Evolutionary conservation across 192 early-diverging fungal genomes (phyloP), one percentile per base, ranked within the genome.

Genomic region (Pilaira anomala): DNA sequence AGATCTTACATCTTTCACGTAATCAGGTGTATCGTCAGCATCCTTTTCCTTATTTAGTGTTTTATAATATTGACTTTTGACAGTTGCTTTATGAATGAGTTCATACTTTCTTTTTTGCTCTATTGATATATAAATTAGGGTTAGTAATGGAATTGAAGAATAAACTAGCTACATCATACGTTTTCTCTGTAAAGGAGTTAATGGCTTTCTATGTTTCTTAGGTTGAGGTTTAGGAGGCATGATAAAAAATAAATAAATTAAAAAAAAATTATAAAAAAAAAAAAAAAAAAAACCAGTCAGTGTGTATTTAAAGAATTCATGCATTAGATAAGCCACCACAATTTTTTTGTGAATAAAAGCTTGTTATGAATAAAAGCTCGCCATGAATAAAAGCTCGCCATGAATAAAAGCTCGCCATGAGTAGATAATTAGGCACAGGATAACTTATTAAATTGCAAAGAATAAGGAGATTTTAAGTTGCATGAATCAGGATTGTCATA

Each of bases 21-120:
- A 76, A 48, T 76, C 74, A 13, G 74, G 74, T 53, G 69, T 63
- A 36, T 75, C 67, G 18, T 56, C 18, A 36, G 36, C 50, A 49
- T 62, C 22, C 2, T 63, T 55, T 28, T 68, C 74, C 30, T 67
- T 66, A 13, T 69, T 21, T 8, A 76, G 40, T 19, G 65, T 44
- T 49, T 76, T 76, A 44, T 76, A 71, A 52, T 70, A 76, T 26
- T 76, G 53, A 16, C 64, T 67, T 30, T 76, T 76, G 8, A 76
- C 74, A 13, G 51, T 63, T 3, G 74, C 68, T 29, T 76, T 76
- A 19, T 76, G 74, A 42, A 76, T 69, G 14, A 76, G 55, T 41
- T 76, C 63, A 19, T 67, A 33, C 19, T 76, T 76, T 46, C 57
- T 70, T 56, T 76, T 76, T 51, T 63, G 66, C 26, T 66, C 74